phyloP scores from a whole-genome alignment of 2,329 filamentous ascomycete genomes.

The Trichoderma citrinoviride region DNA sequence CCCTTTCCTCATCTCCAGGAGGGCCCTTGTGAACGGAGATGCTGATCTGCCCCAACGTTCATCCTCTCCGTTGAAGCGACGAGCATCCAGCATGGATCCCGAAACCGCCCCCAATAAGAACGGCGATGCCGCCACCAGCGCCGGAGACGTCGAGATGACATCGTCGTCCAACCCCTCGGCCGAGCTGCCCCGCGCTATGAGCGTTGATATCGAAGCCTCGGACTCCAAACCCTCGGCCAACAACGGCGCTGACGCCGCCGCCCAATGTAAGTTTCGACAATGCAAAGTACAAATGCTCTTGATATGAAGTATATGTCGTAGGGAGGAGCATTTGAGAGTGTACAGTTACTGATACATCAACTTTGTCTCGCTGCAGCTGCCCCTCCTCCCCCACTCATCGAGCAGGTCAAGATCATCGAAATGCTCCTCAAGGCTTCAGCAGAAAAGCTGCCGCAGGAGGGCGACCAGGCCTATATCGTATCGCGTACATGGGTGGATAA shows the following conservation, averaged over 20 bases:
- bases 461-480: conserved; percentile 73
- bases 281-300: no score
- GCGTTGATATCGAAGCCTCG: conserved; percentile 40
- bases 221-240: conserved; percentile 23
- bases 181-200: conserved; percentile 41
- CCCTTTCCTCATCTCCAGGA: conserved; percentile 50
- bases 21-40: conserved; percentile 60
- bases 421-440: conserved; percentile 54
- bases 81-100: conserved; percentile 60
- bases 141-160: conserved; percentile 17
- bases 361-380: conserved; percentile 21
- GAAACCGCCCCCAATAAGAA: conserved; percentile 41
- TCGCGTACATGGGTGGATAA: conserved; percentile 75
- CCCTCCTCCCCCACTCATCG: conserved; percentile 39
- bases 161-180: conserved; percentile 10
- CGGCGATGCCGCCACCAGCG: conserved; percentile 34
- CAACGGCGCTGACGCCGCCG: conserved; percentile 22
- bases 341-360: conserved; percentile 3
- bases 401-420: conserved; percentile 72
- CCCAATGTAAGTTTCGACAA: conserved; percentile 30
- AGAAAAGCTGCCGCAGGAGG: conserved; percentile 60
- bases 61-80: conserved; percentile 63
- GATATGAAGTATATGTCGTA: neutral
- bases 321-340: neutral
- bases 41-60: conserved; percentile 58